phyloP scores from a whole-genome alignment of 306 rosid genomes.

The Quercus dentata region DNA sequence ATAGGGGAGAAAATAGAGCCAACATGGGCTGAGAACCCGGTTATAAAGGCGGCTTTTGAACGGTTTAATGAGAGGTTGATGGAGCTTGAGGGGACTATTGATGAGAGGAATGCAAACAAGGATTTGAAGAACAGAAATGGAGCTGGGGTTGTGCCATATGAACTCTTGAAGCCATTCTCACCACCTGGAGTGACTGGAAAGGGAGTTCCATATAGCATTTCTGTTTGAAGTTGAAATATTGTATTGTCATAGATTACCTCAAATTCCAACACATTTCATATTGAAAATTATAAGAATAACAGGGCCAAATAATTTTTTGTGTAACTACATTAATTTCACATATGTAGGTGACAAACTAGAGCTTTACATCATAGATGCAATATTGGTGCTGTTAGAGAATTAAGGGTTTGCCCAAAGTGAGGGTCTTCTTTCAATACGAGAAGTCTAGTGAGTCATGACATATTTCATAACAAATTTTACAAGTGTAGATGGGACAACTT shows the following conservation, averaged over 20 bases:
- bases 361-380: too few species aligned
- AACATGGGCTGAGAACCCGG: slow-evolving; percentile 40
- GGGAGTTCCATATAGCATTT: slow-evolving; percentile 88
- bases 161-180: slow-evolving; percentile 67
- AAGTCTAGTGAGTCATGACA: too few species aligned
- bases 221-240: slow-evolving; percentile 36
- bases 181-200: slow-evolving; percentile 55
- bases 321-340: too few species aligned
- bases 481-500: too few species aligned
- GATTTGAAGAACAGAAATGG: slow-evolving; percentile 30
- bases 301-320: too few species aligned
- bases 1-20: slow-evolving; percentile 31
- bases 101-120: slow-evolving; percentile 23
- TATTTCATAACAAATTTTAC: too few species aligned
- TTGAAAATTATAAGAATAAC: too few species aligned
- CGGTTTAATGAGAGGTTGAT: slow-evolving; percentile 31
- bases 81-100: slow-evolving; percentile 38
- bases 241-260: too few species aligned
- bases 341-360: too few species aligned
- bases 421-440: too few species aligned
- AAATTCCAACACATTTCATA: too few species aligned
- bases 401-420: not conserved
- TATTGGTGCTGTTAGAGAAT: too few species aligned
- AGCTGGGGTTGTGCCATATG: slow-evolving; percentile 43
- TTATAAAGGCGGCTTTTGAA: slow-evolving; percentile 29